Conservation (phyloP, 768 basidiomycete species). For the Termitomyces sp. region DNA sequence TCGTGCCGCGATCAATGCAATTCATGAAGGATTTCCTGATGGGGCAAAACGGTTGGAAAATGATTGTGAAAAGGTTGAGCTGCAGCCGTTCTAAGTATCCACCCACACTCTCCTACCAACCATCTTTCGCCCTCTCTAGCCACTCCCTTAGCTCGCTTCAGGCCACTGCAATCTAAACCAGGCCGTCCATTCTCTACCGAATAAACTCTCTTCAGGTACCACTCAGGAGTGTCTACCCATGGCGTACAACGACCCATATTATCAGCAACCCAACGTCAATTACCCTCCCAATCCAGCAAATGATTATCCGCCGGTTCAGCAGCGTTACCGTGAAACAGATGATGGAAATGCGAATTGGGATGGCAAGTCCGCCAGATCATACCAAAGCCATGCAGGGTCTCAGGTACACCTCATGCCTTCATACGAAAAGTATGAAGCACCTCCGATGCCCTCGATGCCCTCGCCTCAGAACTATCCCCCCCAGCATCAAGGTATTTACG, state of each 20-base stretch:
- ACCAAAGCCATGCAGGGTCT: conserved; percentile 65
- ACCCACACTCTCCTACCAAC: not conserved
- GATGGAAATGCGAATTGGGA: conserved; percentile 46
- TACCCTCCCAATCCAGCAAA: conserved; percentile 18
- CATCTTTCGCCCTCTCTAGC: conserved; percentile 2
- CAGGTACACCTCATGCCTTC: conserved; percentile 65
- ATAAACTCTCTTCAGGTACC: not conserved
- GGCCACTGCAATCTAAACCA: conserved; percentile 6
- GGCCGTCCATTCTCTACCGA: conserved; percentile 25
- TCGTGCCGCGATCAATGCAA: not conserved
- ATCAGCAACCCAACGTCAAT: conserved; percentile 25
- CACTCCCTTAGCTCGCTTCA: conserved; percentile 9
- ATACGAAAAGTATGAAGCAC: conserved; percentile 49
- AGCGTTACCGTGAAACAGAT: conserved; percentile 35
- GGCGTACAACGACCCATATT: conserved; percentile 60
- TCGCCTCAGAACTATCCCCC: conserved; percentile 66
- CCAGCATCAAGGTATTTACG: conserved; percentile 43
- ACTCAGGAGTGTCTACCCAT: conserved; percentile 26
- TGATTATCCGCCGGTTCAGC: conserved; percentile 34
- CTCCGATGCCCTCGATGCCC: conserved; percentile 54
- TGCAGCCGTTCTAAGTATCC: conserved; percentile 2
- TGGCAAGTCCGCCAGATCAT: conserved; percentile 53
- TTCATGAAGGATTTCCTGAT: conserved; percentile 9
- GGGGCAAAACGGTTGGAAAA: too few relatives aligned
- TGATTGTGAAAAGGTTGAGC: too few relatives aligned